Base-by-base conservation (phyloP, 83 land plant genomes). In the Picea abies region DNA sequence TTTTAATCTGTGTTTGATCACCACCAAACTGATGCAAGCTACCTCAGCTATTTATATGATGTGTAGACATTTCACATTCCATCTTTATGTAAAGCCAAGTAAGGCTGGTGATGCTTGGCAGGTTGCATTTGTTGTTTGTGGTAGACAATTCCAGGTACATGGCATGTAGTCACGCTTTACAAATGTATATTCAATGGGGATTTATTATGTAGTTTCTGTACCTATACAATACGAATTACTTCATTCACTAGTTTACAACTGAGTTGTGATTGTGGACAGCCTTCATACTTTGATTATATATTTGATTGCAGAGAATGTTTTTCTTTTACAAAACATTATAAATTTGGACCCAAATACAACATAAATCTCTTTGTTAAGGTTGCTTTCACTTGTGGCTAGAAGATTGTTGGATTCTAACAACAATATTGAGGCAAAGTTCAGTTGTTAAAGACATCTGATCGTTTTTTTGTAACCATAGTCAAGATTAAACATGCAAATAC, bases 261-360 rank as follows among this genome's bases (percentile, higher is more conserved):
- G 26, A 66, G 26, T 23, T 66, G 14, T 67, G 32, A 29, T 26
- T 32, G 12, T 39, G 25, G 52, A 41, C n/a, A 41, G 2, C 58
- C 25, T 39, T 22, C 12, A 39, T 44, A 20, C 56, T 72, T n/a
- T 16, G 70, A 60, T 60, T 60, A 8, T 78, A 5, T 19, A 61
- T 58, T n/a, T 25, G 78, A 37, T 41, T 20, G 25, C 82, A 95
- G 96, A 96, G 84, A 95, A 95, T 79, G 93, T 93, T 72, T 85
- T 97, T 32, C 85, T 92, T 58, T 77, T 97, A 82, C 0, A 8
- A 0, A 47, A 47, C 52, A 7, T 47, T 0, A 47, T 8, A 47
- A 47, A 47, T 47, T 8, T 47, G 52, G 0, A 8, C 52, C 52
- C 52, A 47, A 0, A 47, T 47, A 47, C 52, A 47, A 47, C 52